Percentiles rank a stretch among this genome's conserved stretches.
phyloP scores from a whole-genome alignment of 192 early-diverging fungal species.

The Spinellus fusiger region DNA sequence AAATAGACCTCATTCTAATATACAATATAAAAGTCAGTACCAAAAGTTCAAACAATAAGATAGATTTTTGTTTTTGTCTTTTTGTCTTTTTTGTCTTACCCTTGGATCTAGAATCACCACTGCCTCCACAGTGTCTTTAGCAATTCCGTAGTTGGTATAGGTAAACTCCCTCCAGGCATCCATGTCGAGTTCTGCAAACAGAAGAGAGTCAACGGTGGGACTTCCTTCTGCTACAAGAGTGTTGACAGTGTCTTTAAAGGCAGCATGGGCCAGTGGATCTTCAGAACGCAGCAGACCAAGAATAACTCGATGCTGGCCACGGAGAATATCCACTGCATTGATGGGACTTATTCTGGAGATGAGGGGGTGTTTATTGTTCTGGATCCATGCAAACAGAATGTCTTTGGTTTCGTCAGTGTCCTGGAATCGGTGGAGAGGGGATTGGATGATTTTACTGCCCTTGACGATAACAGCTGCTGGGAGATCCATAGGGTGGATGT shows the following conservation, averaged over 20 bases:
- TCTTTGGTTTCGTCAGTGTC: conserved; percentile 27
- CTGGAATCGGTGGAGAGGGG: conserved; percentile 9
- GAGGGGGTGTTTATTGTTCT: conserved; percentile 59
- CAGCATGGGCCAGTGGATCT: neutral
- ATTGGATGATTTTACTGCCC: conserved; percentile 36
- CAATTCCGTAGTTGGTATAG: conserved; percentile 41
- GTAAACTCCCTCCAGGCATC: conserved; percentile 58
- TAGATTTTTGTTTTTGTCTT: neutral
- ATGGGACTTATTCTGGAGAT: conserved; percentile 55
- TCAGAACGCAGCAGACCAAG: conserved; percentile 56
- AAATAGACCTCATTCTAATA: conserved; percentile 6
- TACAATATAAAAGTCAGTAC: no score
- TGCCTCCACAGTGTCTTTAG: neutral
- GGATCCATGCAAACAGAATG: conserved; percentile 53
- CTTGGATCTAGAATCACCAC: conserved; percentile 20
- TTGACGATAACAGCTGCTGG: conserved; percentile 58
- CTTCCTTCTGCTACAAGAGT: conserved; percentile 6
- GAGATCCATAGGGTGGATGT: conserved; percentile 7
- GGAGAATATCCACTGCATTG: conserved; percentile 66
- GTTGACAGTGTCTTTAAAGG: neutral
- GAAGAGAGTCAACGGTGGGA: conserved; percentile 18
- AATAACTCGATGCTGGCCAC: conserved; percentile 56
- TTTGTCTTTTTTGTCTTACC: neutral
- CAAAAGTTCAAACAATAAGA: no score
- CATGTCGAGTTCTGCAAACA: conserved; percentile 62